phyloP scores from a whole-genome alignment of 2,329 filamentous ascomycete genomes.

The Neofusicoccum laricinum region DNA sequence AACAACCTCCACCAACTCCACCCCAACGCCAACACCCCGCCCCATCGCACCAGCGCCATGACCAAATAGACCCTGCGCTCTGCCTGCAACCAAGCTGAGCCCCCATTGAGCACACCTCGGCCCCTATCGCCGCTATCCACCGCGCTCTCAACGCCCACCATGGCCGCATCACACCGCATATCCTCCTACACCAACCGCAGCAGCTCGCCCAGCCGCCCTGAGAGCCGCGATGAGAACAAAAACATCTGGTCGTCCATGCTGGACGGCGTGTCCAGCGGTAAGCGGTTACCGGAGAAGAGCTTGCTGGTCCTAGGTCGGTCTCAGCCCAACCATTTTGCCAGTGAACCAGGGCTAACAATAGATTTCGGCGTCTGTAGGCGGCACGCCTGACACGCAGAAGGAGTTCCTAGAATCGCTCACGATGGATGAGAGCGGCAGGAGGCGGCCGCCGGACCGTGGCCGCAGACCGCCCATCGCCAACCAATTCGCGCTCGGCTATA shows the following conservation, averaged over 20 bases:
- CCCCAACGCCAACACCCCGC: conserved; percentile 1
- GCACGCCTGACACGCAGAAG: conserved; percentile 76
- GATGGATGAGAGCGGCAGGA: conserved; percentile 34
- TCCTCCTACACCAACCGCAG: conserved; percentile 16
- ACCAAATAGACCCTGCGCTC: conserved; percentile 5
- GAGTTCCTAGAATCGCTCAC: conserved; percentile 67
- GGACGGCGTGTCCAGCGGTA: conserved; percentile 84
- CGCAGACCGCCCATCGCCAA: conserved; percentile 77
- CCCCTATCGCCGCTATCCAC: conserved; percentile 4
- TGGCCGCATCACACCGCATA: conserved; percentile 15
- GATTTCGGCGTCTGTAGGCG: conserved; percentile 52
- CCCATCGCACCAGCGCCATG: conserved; percentile 9
- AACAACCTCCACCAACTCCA: conserved; percentile 11
- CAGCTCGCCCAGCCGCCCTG: conserved; percentile 28
- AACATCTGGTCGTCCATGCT: conserved; percentile 95
- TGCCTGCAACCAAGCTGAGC: neutral
- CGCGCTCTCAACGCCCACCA: conserved; percentile 12
- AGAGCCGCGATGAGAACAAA: conserved; percentile 64
- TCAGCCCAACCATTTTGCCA: conserved; percentile 6
- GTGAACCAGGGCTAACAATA: conserved; percentile 16
- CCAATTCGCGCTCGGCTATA: conserved; percentile 88
- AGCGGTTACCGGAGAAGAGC: conserved; percentile 88
- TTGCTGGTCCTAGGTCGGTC: conserved; percentile 73
- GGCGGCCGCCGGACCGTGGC: conserved; percentile 53
- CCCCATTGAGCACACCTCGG: conserved; percentile 2